phyloP scores from a whole-genome alignment of 1,284 basidiomycete species.

The Cryptococcus sp. region DNA sequence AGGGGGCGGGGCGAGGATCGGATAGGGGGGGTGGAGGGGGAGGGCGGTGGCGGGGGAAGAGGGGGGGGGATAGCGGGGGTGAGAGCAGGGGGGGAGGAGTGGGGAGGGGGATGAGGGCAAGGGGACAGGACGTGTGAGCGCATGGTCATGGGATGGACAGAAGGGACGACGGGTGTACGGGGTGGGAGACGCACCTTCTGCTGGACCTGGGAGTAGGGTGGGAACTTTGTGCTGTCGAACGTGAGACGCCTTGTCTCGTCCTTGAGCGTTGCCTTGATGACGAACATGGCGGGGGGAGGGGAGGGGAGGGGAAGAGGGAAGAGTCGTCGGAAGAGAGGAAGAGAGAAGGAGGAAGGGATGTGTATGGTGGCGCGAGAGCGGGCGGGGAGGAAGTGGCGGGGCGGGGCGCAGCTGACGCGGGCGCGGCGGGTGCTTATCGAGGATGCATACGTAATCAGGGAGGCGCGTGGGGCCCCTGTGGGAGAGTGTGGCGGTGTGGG shows the following conservation, averaged over 20 bases:
- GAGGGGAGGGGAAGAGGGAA: neutral
- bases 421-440: neutral
- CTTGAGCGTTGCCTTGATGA: slow-evolving; percentile 48
- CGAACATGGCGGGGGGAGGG: slow-evolving; percentile 28
- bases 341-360: neutral
- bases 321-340: neutral
- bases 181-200: slow-evolving; percentile 38
- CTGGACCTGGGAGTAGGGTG: slow-evolving; percentile 42
- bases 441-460: neutral
- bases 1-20: neutral
- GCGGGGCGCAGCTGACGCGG: neutral
- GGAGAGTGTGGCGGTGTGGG: too few relatives aligned
- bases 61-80: neutral
- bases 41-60: neutral
- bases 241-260: slow-evolving; percentile 48
- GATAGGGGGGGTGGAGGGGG: neutral
- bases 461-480: too few relatives aligned
- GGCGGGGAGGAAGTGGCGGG: too few relatives aligned
- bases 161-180: neutral
- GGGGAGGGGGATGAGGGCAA: neutral
- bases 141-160: neutral
- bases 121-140: neutral
- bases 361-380: neutral
- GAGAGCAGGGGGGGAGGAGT: neutral
- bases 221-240: slow-evolving; percentile 42